A percentile compares a stretch with the other conserved stretches of the same genome.
phyloP scores from a whole-genome alignment of 2,329 filamentous ascomycete species.

The Lizonia empirigonia region DNA sequence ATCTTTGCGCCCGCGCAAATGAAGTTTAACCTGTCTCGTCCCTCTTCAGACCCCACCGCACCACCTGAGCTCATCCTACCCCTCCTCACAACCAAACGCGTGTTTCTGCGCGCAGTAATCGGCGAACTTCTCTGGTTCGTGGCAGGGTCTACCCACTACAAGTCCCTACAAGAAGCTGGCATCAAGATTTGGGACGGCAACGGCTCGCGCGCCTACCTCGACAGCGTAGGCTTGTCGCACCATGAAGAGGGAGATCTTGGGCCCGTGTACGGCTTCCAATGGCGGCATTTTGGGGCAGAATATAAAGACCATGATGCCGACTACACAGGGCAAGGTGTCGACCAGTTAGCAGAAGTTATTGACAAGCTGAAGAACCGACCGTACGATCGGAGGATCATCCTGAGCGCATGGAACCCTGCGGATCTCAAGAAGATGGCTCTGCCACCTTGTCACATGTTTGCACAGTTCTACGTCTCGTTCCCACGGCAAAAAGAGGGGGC shows the following conservation, averaged over 20 bases:
- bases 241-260: constrained; percentile 88
- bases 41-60: constrained; percentile 47
- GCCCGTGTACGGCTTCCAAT: constrained; percentile 97
- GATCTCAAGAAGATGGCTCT: constrained; percentile 88
- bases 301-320: constrained; percentile 73
- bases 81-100: constrained; percentile 95
- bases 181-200: constrained; percentile 99
- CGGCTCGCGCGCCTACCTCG: constrained; percentile 86
- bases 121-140: constrained; percentile 97
- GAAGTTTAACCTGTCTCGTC: constrained; percentile 79
- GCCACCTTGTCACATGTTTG: constrained; percentile 96
- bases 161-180: constrained; percentile 74
- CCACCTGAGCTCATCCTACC: constrained; percentile 71
- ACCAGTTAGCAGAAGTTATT: constrained; percentile 91
- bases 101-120: constrained; percentile 88
- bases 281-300: constrained; percentile 95
- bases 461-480: constrained; percentile 90
- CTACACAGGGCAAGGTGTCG: constrained; percentile 86
- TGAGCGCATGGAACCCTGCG: constrained; percentile 91
- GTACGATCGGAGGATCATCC: constrained; percentile 86
- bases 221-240: constrained; percentile 79
- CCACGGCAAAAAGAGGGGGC: constrained; percentile 51
- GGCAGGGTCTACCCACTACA: constrained; percentile 78
- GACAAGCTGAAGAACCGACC: constrained; percentile 82
- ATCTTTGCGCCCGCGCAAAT: constrained; percentile 87